These are phyloP conservation scores for Carex littledalei DNA, from an alignment of 176 grass and related monocot genomes.

Conservation along the genomic window DNA sequence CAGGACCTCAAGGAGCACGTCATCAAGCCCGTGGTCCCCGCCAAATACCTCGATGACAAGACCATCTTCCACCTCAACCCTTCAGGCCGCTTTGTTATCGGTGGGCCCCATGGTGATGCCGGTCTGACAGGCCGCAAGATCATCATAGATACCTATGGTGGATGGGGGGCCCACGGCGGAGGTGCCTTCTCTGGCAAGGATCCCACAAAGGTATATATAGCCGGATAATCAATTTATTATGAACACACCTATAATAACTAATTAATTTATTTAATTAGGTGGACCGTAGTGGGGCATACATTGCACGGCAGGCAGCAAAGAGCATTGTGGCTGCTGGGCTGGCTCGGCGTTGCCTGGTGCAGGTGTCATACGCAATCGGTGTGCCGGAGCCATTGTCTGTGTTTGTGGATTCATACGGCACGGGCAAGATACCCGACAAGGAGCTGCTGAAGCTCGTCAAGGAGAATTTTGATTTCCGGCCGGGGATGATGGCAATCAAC, in stretches of 20 bases:
- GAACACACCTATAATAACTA: neutral
- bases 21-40: slow-evolving; percentile 31
- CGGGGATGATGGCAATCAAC: slow-evolving; percentile 41
- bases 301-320: slow-evolving; percentile 27
- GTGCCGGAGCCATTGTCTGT: slow-evolving; percentile 37
- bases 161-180: slow-evolving; percentile 32
- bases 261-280: neutral
- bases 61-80: slow-evolving; percentile 42
- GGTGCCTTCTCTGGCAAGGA: slow-evolving; percentile 38
- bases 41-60: slow-evolving; percentile 34
- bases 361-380: slow-evolving; percentile 38
- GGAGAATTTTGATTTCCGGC: slow-evolving; percentile 43
- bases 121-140: slow-evolving; percentile 32
- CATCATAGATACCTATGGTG: slow-evolving; percentile 36
- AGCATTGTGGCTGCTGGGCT: slow-evolving; percentile 24
- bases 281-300: slow-evolving; percentile 32
- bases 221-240: neutral
- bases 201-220: slow-evolving; percentile 29
- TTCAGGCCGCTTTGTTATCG: slow-evolving; percentile 33
- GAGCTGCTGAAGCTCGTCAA: slow-evolving; percentile 35
- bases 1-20: slow-evolving; percentile 35
- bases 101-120: slow-evolving; percentile 33
- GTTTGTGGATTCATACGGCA: slow-evolving; percentile 37
- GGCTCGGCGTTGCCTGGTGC: slow-evolving; percentile 23
- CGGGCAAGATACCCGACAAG: slow-evolving; percentile 34